Evolutionary conservation across 345 rosid genomes (phyloP).

Genomic region (Rhizophora apiculata): DNA sequence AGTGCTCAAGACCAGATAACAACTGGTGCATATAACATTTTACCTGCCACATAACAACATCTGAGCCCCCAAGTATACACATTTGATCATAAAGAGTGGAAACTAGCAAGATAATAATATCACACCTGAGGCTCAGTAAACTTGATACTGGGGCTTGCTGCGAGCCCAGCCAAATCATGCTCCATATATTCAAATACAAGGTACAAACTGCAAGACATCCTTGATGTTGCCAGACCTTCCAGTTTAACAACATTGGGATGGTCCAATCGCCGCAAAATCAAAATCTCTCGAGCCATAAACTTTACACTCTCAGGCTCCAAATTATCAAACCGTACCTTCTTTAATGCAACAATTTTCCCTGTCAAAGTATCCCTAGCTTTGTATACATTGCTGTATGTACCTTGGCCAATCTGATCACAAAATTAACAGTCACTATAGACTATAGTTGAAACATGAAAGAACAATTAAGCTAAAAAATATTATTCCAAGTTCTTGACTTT

Average conservation of each 20-base stretch:
- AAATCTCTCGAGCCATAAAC: constrained; percentile 35
- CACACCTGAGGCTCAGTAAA: constrained; percentile 32
- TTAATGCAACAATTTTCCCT: constrained; percentile 35
- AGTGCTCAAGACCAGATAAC: constrained; percentile 34
- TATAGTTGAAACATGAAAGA: too few species aligned
- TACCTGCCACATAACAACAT: constrained; percentile 20
- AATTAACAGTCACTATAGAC: background rate
- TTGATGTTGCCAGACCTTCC: constrained; percentile 32
- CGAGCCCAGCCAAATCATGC: constrained; percentile 35
- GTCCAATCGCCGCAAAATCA: constrained; percentile 29
- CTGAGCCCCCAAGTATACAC: background rate
- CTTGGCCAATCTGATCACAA: constrained; percentile 29
- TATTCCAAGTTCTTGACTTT: background rate
- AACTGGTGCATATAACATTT: constrained; percentile 32
- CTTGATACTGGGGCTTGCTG: constrained; percentile 27
- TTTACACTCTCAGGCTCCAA: constrained; percentile 34
- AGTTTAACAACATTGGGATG: constrained; percentile 35
- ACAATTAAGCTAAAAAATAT: background rate
- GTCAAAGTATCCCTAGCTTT: constrained; percentile 32
- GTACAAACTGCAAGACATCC: constrained; percentile 36
- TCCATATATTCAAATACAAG: constrained; percentile 36
- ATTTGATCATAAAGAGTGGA: background rate
- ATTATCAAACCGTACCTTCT: constrained; percentile 35
- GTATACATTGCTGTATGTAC: constrained; percentile 34
- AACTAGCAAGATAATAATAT: background rate